Percentiles rank a stretch among this genome's conserved stretches.
These are phyloP conservation scores for Phytophthora vignae DNA, from an alignment of 352 stramenopile species.

Conservation along the genomic window DNA sequence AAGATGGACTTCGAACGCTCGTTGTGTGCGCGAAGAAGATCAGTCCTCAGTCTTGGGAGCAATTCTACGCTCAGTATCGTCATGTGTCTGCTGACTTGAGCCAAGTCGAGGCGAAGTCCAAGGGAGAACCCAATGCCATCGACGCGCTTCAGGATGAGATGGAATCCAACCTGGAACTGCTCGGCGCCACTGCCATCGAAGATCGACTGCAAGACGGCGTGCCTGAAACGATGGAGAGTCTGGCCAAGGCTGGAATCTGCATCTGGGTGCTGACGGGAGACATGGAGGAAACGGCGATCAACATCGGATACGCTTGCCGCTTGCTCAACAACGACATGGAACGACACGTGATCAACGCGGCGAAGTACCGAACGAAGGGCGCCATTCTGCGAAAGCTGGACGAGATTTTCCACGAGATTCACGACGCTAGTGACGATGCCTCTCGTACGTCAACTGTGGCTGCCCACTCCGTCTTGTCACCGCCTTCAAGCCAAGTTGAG, in stretches of 20 bases:
- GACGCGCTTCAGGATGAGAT: conserved; percentile 79
- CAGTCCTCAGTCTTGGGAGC: conserved; percentile 59
- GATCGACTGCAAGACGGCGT: conserved; percentile 87
- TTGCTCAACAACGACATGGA: conserved; percentile 95
- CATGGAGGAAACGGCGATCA: conserved; percentile 92
- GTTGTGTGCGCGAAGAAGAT: conserved; percentile 83
- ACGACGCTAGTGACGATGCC: conserved; percentile 39
- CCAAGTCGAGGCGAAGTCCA: conserved; percentile 76
- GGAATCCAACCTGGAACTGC: conserved; percentile 77
- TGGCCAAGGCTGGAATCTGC: conserved; percentile 80
- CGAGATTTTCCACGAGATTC: conserved; percentile 81
- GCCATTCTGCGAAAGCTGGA: conserved; percentile 76
- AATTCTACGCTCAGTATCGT: conserved; percentile 78
- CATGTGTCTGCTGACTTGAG: conserved; percentile 62
- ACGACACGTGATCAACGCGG: conserved; percentile 82
- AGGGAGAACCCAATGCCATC: conserved; percentile 69
- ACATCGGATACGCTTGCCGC: conserved; percentile 88
- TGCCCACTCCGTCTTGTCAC: conserved; percentile 39
- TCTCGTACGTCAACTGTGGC: conserved; percentile 27
- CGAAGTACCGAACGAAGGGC: conserved; percentile 72
- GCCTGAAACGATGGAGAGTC: conserved; percentile 78
- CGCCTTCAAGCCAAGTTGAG: conserved; percentile 45
- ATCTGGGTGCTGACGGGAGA: conserved; percentile 92
- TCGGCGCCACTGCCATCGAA: conserved; percentile 89
- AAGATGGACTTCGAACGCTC: conserved; percentile 89